These are phyloP conservation scores for Bipolaris sorokiniana DNA, from an alignment of 2,329 filamentous ascomycete genomes.

Conservation along the genomic window DNA sequence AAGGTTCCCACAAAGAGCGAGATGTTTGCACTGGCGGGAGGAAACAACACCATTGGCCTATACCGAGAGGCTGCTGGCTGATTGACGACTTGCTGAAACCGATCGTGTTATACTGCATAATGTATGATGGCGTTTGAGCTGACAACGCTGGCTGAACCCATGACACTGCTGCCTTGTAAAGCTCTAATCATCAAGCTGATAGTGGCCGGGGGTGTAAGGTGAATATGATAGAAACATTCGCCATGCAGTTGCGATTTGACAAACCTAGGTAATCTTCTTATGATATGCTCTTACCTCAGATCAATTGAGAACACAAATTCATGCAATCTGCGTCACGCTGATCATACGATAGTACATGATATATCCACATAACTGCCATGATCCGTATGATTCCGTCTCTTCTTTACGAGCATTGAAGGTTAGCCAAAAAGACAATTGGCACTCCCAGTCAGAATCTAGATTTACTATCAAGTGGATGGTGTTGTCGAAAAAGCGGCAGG, in stretches of 20 bases:
- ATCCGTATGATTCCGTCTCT: not conserved
- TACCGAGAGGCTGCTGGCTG: conserved; percentile 51
- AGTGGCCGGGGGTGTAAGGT: not conserved
- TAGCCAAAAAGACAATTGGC: not conserved
- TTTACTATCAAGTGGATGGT: not conserved
- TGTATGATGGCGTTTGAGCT: not conserved
- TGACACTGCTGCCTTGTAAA: not conserved
- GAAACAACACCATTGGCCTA: conserved; percentile 46
- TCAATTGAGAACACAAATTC: too few relatives aligned
- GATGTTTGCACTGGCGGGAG: conserved; percentile 51
- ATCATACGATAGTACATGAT: too few relatives aligned
- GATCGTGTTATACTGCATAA: not conserved
- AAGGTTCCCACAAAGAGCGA: conserved; percentile 45
- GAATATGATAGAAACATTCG: too few relatives aligned
- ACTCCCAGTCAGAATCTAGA: not conserved
- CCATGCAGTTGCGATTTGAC: too few relatives aligned
- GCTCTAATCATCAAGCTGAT: not conserved
- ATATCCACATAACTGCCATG: too few relatives aligned
- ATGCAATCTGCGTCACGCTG: too few relatives aligned
- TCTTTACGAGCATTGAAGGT: too few relatives aligned
- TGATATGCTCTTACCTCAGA: too few relatives aligned
- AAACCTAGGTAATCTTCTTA: too few relatives aligned
- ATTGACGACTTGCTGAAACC: conserved; percentile 5
- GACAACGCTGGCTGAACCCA: not conserved
- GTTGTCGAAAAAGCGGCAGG: too few relatives aligned